Evolutionary conservation across 2,329 filamentous ascomycete genomes (phyloP).

Genomic region (Zelopaecilomyces penicillatus): DNA sequence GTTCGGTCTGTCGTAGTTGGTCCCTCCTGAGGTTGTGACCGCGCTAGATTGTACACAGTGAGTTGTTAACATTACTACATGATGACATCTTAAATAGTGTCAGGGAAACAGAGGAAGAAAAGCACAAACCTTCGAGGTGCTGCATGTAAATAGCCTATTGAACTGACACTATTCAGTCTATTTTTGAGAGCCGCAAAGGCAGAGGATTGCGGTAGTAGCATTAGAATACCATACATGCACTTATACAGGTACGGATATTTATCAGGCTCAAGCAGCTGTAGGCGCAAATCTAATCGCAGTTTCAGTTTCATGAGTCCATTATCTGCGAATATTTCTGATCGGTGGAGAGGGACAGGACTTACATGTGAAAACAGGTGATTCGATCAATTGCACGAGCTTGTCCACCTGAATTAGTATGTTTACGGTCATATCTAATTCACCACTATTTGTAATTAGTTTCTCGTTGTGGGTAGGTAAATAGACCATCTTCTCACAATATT

Average conservation of each 20-base stretch:
- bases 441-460: slow-evolving; percentile 42
- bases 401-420: slow-evolving; percentile 98
- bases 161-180: slow-evolving; percentile 90
- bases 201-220: slow-evolving; percentile 96
- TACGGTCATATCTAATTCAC: slow-evolving; percentile 96
- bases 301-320: background rate
- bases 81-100: no score
- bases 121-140: slow-evolving; percentile 70
- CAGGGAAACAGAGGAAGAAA: no score
- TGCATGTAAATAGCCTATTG: slow-evolving; percentile 89
- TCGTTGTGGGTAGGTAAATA: background rate
- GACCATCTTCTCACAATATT: slow-evolving; percentile 63
- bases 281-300: slow-evolving; percentile 67
- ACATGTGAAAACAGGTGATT: slow-evolving; percentile 98
- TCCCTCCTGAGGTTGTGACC: slow-evolving; percentile 39
- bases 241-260: slow-evolving; percentile 94
- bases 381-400: slow-evolving; percentile 91
- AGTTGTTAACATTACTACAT: background rate
- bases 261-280: slow-evolving; percentile 92
- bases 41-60: slow-evolving; percentile 23
- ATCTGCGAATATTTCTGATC: background rate
- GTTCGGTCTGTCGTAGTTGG: slow-evolving; percentile 63
- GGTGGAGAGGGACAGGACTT: slow-evolving; percentile 25
- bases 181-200: slow-evolving; percentile 97
- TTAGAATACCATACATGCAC: slow-evolving; percentile 91